Evolutionary conservation across 768 basidiomycete genomes (phyloP).

Genomic region (Tricholoma hemisulphureum): DNA sequence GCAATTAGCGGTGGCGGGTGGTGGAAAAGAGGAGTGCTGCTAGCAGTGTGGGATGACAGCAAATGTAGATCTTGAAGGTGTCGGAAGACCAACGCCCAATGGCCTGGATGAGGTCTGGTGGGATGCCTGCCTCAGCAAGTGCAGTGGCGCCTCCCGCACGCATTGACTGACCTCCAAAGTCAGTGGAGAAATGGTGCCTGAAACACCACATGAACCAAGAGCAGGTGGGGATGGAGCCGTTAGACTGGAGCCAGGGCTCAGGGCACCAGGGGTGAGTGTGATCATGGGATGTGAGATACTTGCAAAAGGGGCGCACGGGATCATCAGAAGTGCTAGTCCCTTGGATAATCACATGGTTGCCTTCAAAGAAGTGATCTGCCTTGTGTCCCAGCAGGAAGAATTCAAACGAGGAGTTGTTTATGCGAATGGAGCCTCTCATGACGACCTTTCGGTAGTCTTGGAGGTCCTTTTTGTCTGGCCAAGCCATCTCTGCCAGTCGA

Average conservation of each 20-base stretch:
- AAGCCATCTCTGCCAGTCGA: slow-evolving; percentile 26
- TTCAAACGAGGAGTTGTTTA: neutral
- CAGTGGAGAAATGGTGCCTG: neutral
- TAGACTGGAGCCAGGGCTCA: slow-evolving; percentile 11
- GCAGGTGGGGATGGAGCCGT: slow-evolving; percentile 12
- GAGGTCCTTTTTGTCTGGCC: slow-evolving; percentile 17
- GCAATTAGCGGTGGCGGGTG: too few relatives aligned
- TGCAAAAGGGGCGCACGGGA: neutral
- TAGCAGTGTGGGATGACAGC: neutral
- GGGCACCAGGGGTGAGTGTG: neutral
- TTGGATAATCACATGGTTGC: slow-evolving; percentile 14
- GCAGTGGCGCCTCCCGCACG: slow-evolving; percentile 37
- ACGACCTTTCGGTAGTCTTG: slow-evolving; percentile 2
- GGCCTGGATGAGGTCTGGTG: slow-evolving; percentile 29
- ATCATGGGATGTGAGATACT: slow-evolving; percentile 1
- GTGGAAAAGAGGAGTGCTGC: too few relatives aligned
- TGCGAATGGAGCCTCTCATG: neutral
- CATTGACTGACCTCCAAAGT: slow-evolving; percentile 36
- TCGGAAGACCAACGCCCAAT: slow-evolving; percentile 35
- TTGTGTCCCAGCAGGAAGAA: slow-evolving; percentile 17
- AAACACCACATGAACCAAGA: slow-evolving; percentile 19
- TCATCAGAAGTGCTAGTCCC: neutral
- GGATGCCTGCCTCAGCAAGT: slow-evolving; percentile 25
- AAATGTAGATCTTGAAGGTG: slow-evolving; percentile 23
- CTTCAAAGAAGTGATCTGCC: slow-evolving; percentile 20